A percentile compares a stretch with the other conserved stretches of the same genome.
Evolutionary conservation across 768 basidiomycete species (phyloP).

Genomic region (Hygrocybe punicea): DNA sequence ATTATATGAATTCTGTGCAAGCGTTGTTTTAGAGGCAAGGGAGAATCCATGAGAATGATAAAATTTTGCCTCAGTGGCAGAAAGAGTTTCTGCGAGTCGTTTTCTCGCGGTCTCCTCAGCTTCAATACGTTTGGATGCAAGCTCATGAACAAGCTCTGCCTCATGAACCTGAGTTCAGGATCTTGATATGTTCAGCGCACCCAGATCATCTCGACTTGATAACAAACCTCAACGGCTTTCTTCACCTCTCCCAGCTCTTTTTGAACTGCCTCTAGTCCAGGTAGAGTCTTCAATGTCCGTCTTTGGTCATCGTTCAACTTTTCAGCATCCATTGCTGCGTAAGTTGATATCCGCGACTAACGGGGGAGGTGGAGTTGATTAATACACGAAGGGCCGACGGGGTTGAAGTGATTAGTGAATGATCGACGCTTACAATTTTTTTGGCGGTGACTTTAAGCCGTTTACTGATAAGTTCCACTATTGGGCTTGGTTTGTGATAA

Average conservation of each 20-base stretch:
- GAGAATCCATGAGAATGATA: background rate
- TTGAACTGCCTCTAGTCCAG: slow-evolving; percentile 70
- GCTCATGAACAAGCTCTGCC: slow-evolving; percentile 55
- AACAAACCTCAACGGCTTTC: slow-evolving; percentile 74
- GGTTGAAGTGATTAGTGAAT: background rate
- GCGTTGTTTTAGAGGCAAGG: background rate
- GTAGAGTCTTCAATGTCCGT: slow-evolving; percentile 65
- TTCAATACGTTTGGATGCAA: slow-evolving; percentile 52
- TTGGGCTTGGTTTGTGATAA: slow-evolving; percentile 56
- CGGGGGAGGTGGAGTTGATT: slow-evolving; percentile 9
- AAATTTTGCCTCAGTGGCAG: slow-evolving; percentile 54
- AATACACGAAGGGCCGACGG: slow-evolving; percentile 11
- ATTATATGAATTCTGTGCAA: slow-evolving; percentile 17
- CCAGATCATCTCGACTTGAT: background rate
- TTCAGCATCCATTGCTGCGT: slow-evolving; percentile 61
- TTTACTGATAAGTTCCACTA: slow-evolving; percentile 77
- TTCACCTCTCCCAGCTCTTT: slow-evolving; percentile 84
- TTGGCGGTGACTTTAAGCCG: slow-evolving; percentile 73
- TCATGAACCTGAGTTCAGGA: slow-evolving; percentile 51
- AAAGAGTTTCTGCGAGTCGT: slow-evolving; percentile 53
- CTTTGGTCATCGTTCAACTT: slow-evolving; percentile 89
- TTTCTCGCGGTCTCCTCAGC: slow-evolving; percentile 54
- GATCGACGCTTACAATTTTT: slow-evolving; percentile 64
- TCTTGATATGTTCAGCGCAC: slow-evolving; percentile 6
- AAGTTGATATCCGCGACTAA: slow-evolving; percentile 70